Percentiles rank a stretch among this genome's conserved stretches.
Conservation (phyloP, 2,329 filamentous ascomycete species). For the Teratosphaeria pseudoeucalypti region DNA sequence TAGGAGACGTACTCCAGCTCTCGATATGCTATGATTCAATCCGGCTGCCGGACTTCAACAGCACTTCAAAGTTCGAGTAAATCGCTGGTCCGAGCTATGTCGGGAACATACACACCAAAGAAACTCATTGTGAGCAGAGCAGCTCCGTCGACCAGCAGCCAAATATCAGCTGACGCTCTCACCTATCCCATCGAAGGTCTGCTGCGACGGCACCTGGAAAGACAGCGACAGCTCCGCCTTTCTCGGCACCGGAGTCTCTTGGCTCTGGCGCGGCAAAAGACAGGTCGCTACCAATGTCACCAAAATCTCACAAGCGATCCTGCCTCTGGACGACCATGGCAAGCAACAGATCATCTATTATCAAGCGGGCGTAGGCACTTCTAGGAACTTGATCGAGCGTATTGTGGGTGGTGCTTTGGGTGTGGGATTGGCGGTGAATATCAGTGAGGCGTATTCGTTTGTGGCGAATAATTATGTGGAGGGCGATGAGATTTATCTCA, state of each 20-base stretch:
- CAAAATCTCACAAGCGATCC: slow-evolving; percentile 14
- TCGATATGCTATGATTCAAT: not conserved
- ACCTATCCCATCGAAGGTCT: not conserved
- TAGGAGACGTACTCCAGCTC: not conserved
- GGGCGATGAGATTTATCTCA: slow-evolving; percentile 33
- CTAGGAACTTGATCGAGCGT: slow-evolving; percentile 8
- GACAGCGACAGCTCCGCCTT: not conserved
- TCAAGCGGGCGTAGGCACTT: slow-evolving; percentile 18
- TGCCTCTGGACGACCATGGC: slow-evolving; percentile 9
- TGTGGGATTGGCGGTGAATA: slow-evolving; percentile 30
- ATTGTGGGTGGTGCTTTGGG: slow-evolving; percentile 16
- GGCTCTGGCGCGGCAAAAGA: not conserved
- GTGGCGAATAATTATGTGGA: slow-evolving; percentile 47
- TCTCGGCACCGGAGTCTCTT: not conserved
- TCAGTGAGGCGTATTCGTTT: slow-evolving; percentile 52
- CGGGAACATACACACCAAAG: not conserved
- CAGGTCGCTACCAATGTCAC: slow-evolving; percentile 12
- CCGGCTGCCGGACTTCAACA: not conserved
- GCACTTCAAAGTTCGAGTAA: not conserved
- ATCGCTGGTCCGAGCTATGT: not conserved
- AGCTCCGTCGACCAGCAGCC: not conserved
- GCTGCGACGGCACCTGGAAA: not conserved
- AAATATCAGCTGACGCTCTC: not conserved
- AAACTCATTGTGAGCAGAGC: not conserved
- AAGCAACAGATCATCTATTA: slow-evolving; percentile 21